These are phyloP conservation scores for Albophoma yamanashiensis DNA, from an alignment of 2,329 filamentous ascomycete species.

Conservation along the genomic window DNA sequence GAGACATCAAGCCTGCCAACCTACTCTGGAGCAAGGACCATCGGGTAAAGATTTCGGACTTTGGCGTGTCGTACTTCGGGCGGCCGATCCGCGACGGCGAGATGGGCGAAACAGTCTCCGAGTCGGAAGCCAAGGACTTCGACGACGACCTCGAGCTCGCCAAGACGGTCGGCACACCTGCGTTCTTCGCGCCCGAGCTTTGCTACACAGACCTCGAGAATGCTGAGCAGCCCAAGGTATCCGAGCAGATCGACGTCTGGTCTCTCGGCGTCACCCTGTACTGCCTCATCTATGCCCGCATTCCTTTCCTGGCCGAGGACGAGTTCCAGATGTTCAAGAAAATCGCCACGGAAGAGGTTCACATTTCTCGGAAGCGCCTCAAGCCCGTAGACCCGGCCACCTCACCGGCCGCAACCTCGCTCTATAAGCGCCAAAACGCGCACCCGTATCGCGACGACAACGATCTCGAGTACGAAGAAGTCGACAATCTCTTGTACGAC, in stretches of 20 bases:
- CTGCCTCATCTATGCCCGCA: slow-evolving; percentile 85
- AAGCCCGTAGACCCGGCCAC: slow-evolving; percentile 58
- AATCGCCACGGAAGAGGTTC: slow-evolving; percentile 87
- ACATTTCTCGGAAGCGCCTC: slow-evolving; percentile 75
- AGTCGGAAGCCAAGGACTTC: slow-evolving; percentile 76
- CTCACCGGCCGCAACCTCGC: slow-evolving; percentile 41
- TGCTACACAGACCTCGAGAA: slow-evolving; percentile 74
- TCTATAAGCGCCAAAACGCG: slow-evolving; percentile 46
- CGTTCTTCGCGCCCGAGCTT: slow-evolving; percentile 93
- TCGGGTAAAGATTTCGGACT: slow-evolving; percentile 95
- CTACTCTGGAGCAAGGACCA: slow-evolving; percentile 77
- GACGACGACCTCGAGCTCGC: slow-evolving; percentile 94
- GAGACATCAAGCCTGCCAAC: slow-evolving; percentile 84
- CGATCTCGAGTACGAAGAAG: slow-evolving; percentile 73
- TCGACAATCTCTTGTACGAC: slow-evolving; percentile 72
- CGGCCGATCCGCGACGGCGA: slow-evolving; percentile 77
- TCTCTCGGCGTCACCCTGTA: slow-evolving; percentile 93
- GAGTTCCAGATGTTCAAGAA: slow-evolving; percentile 86
- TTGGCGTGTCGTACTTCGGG: slow-evolving; percentile 95
- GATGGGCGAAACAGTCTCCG: slow-evolving; percentile 60
- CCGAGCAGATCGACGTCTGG: slow-evolving; percentile 94
- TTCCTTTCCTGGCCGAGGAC: slow-evolving; percentile 86
- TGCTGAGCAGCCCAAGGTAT: slow-evolving; percentile 66
- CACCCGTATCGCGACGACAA: slow-evolving; percentile 66
- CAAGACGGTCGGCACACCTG: slow-evolving; percentile 94